These are phyloP conservation scores for Leccinum uliginosum DNA, from an alignment of 768 basidiomycete species.

Conservation along the genomic window DNA sequence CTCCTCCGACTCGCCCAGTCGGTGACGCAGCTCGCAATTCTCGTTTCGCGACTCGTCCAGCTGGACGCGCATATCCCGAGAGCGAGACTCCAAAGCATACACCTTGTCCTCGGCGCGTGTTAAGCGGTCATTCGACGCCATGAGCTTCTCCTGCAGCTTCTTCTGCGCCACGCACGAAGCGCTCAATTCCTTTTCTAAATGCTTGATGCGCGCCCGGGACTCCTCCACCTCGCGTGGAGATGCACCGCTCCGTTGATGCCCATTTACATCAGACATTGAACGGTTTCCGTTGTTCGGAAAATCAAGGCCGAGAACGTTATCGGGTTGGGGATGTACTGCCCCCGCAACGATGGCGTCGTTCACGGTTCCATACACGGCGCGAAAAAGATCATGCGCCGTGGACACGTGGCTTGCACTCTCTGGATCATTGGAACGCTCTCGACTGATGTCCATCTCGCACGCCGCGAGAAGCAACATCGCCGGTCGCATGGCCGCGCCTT, in stretches of 20 bases:
- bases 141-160: constrained; percentile 19
- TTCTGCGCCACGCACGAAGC: constrained; percentile 12
- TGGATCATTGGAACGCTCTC: constrained; percentile 19
- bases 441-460: constrained; percentile 31
- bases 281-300: constrained; percentile 13
- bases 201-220: constrained; percentile 12
- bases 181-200: constrained; percentile 24
- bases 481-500: constrained; percentile 21
- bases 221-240: neutral
- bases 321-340: constrained; percentile 7
- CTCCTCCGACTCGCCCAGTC: constrained; percentile 20
- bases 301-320: constrained; percentile 26
- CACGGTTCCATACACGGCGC: constrained; percentile 26
- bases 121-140: constrained; percentile 12
- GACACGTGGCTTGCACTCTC: constrained; percentile 19
- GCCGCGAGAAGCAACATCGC: constrained; percentile 30
- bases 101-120: constrained; percentile 13
- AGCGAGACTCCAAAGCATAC: constrained; percentile 19
- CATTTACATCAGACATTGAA: neutral
- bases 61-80: constrained; percentile 14
- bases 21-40: constrained; percentile 21
- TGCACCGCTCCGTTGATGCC: neutral
- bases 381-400: constrained; percentile 28
- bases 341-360: constrained; percentile 18
- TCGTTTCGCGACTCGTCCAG: constrained; percentile 21